phyloP scores from a whole-genome alignment of 257 asterid genomes.

The Lycium ferocissimum region DNA sequence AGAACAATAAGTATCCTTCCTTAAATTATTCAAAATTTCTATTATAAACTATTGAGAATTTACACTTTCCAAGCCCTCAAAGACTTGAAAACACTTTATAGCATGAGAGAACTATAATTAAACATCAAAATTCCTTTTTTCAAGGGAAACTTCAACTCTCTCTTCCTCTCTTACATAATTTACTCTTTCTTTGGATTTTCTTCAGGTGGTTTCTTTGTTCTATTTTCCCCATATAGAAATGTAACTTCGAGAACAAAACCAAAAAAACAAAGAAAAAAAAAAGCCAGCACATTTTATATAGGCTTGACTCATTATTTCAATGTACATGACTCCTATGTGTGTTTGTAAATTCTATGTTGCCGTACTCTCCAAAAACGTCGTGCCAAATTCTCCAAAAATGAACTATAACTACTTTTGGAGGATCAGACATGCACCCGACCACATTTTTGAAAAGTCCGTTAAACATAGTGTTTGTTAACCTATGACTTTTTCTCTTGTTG shows the following conservation, averaged over 20 bases:
- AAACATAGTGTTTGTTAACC: background rate
- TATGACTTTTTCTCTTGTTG: conserved; percentile 29
- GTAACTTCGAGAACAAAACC: background rate
- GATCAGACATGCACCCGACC: background rate
- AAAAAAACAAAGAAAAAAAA: background rate
- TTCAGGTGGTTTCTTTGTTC: background rate
- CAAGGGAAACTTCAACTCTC: background rate
- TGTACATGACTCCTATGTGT: conserved; percentile 18
- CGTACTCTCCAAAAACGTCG: background rate
- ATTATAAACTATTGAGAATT: background rate
- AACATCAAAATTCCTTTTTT: background rate
- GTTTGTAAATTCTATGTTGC: background rate
- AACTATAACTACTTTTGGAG: background rate
- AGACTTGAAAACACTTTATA: background rate
- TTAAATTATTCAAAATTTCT: background rate
- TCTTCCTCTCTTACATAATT: background rate
- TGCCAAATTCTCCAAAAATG: background rate
- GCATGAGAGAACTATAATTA: conserved; percentile 1
- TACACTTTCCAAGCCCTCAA: background rate
- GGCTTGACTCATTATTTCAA: background rate
- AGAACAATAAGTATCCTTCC: background rate
- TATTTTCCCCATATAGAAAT: background rate
- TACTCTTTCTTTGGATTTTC: background rate
- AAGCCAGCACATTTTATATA: background rate
- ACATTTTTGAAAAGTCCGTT: background rate